Evolutionary conservation across 176 grass and related monocot genomes (phyloP).

Genomic region (Coix lacrymajobi): DNA sequence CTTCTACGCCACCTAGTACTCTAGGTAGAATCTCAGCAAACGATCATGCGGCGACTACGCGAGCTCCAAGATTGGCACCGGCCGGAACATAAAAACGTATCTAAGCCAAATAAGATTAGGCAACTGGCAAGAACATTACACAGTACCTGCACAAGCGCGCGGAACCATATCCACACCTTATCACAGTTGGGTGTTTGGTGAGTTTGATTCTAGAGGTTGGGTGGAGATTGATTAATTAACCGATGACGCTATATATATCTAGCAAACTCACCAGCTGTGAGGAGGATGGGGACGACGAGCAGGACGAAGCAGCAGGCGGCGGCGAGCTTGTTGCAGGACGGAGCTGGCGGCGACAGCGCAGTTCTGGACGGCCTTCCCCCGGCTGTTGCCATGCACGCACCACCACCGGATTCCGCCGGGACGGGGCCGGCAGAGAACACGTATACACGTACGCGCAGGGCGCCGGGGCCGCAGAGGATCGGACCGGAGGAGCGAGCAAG

Average conservation of each 20-base stretch:
- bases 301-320: neutral
- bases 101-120: neutral
- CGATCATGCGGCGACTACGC: no score
- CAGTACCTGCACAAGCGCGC: no score
- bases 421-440: no score
- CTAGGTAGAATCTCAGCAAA: neutral
- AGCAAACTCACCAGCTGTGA: constrained; percentile 2
- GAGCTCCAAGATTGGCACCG: neutral
- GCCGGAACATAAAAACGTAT: neutral
- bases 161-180: neutral
- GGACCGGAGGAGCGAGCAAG: neutral
- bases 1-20: neutral
- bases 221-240: neutral
- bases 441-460: neutral
- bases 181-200: neutral
- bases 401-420: neutral
- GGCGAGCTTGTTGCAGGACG: neutral
- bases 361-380: neutral
- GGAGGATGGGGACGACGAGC: constrained; percentile 9
- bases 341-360: neutral
- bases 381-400: constrained; percentile 16
- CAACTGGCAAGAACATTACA: neutral
- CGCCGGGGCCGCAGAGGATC: neutral
- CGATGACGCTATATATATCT: neutral
- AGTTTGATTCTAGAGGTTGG: neutral